Evolutionary conservation across 495 filamentous ascomycete genomes (phyloP), one percentile per base, ranked within the genome.

Genomic region (Cairneyella variabilis): DNA sequence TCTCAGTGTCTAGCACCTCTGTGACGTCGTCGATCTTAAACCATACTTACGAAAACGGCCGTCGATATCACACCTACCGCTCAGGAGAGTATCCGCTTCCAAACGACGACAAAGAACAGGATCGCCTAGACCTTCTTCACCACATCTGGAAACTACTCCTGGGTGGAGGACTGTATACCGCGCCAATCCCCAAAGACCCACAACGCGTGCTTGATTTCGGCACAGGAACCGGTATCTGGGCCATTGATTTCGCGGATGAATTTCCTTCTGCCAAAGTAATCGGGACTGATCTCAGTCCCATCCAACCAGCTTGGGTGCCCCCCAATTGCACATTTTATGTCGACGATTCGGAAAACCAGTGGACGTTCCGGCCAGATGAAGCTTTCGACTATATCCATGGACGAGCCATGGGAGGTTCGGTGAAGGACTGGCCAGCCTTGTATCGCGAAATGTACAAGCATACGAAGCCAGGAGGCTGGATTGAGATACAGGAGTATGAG

Each of bases 41-140:
- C 28, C 69, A 75, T 53, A 3, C 7, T 2, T 42, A 41, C 25
- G 77, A 82, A 60, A 79, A 83, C 59, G 78, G 79, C 7, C 67
- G 81, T n/a, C 71, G 80, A 17, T 84, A 83, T 57, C 78, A 83
- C 41, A 66, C 69, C 18, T 81, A 75, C 56, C 69, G 68, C 16
- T 68, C 77, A 53, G 78, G 81, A 11, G 62, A 68, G 28, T 83
- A 84, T 56, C 58, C 69, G 0, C 64, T 83, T 39, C 60, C 60
- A 26, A 63, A 63, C 27, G 60, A 63, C 27, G 48, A 56, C 17
- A 8, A 14, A 23, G 60, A 51, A 38, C 60, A 60, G 32, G 53
- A 57, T 8, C 37, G 53, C 12, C n/a, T 51, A 11, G 27, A 38
- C 14, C 12, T 50, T 8, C 17, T 56, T 12, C 36, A 49, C 37